Base-by-base conservation (phyloP, 1,284 basidiomycete genomes). In the Meira miltonrushii region DNA sequence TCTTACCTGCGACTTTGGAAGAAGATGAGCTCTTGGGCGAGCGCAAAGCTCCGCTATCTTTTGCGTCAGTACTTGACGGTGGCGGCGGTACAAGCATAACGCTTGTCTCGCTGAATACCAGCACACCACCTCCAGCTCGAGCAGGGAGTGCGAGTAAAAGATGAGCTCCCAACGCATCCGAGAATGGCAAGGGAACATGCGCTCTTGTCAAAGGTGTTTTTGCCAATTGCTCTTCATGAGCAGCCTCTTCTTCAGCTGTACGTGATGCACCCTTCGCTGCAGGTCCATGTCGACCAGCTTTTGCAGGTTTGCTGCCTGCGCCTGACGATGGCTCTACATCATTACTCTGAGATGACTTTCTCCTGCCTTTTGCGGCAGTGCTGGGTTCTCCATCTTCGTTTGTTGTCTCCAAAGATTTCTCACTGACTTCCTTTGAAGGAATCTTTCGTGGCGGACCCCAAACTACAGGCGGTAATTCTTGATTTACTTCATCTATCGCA, bases 131-230 rank as follows among this genome's bases (percentile, higher is more conserved):
- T 4, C 74, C 75, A 1, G 67, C 64, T 2, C 49, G 25, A 10
- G 69, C 65, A 3, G 75, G 72, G 0, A 74, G 52, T 6, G 67
- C 61, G 9, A 66, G 59, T 1, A 76, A 28, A 41, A 62, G 57
- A 50, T 75, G 72, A 0, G 72, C 72, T 2, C 71, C 69, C 2
- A 64, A 48, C 3, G 74, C 75, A 43, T 76, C 75, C 17, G 61
- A 57, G 8, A 56, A 57, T 0, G 74, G 72, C 15, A 77, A 43
- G 9, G 72, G 74, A 1, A 77, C 75, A 37, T 76, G 74, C n/a
- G 67, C 65, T n/a, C 65, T 58, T 15, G 63, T 61, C 13, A 73
- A 53, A 10, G 62, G 59, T 11, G 59, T 50, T 37, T 59, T 56
- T 13, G 72, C 68, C 58, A 66, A 66, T 17, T 57, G 55, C 39